Percentiles rank a stretch among this genome's conserved stretches.
These are phyloP conservation scores for Bipolaris gigantea DNA, from an alignment of 2,329 filamentous ascomycete genomes.

Conservation along the genomic window DNA sequence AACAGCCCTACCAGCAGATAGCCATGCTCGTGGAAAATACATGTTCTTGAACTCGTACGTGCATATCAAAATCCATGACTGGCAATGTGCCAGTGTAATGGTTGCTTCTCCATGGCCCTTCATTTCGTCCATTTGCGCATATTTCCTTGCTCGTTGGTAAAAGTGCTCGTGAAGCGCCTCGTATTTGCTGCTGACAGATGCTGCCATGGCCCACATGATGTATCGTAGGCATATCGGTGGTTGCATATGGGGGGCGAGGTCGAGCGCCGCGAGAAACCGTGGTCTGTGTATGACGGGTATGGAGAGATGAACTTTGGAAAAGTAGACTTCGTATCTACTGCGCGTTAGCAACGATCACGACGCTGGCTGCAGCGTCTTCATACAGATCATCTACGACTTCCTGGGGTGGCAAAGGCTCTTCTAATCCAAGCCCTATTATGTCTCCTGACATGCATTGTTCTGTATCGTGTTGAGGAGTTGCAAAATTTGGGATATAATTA, in stretches of 20 bases:
- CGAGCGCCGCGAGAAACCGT: constrained; percentile 85
- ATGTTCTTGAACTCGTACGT: constrained; percentile 96
- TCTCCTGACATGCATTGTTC: constrained; percentile 71
- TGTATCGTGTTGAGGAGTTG: constrained; percentile 22
- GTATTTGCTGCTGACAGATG: constrained; percentile 81
- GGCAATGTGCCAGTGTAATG: constrained; percentile 82
- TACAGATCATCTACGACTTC: constrained; percentile 86
- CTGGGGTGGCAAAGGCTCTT: constrained; percentile 76
- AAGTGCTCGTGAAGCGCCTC: constrained; percentile 79
- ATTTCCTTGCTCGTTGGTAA: constrained; percentile 86
- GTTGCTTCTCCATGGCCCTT: constrained; percentile 89
- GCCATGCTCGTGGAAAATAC: constrained; percentile 95
- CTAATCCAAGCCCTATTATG: constrained; percentile 77
- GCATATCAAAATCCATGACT: constrained; percentile 78
- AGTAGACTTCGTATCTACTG: constrained; percentile 76
- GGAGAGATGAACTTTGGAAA: constrained; percentile 85
- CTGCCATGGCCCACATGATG: constrained; percentile 95
- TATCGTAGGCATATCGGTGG: constrained; percentile 89
- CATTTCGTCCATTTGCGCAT: constrained; percentile 85
- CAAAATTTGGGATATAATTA: constrained; percentile 23
- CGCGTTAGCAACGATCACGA: constrained; percentile 10
- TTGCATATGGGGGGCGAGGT: constrained; percentile 80
- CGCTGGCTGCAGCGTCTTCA: constrained; percentile 27
- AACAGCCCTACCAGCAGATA: constrained; percentile 82
- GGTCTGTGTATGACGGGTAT: constrained; percentile 87